Evolutionary conservation across 2,329 filamentous ascomycete species (phyloP).

Genomic region (Fusarium acutatum): DNA sequence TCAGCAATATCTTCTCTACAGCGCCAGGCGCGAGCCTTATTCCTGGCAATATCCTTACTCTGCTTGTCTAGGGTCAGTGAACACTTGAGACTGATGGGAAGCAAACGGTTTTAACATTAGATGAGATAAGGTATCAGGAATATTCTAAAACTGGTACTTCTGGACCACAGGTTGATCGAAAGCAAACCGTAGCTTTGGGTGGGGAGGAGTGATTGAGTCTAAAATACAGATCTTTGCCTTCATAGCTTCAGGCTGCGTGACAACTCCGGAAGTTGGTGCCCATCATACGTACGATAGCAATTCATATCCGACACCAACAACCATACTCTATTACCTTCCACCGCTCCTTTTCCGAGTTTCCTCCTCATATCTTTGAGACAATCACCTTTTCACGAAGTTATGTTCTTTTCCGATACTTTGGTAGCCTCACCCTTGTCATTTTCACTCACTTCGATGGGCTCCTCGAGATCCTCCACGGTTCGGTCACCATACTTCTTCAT

Average conservation of each 20-base stretch:
- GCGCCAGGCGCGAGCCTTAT: no score
- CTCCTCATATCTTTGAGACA: background rate
- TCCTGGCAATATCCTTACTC: background rate
- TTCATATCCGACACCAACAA: background rate
- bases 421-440: background rate
- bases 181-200: no score
- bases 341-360: no score
- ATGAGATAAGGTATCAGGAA: background rate
- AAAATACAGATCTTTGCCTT: background rate
- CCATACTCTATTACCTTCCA: background rate
- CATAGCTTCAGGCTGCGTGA: background rate
- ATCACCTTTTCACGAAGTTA: background rate
- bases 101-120: background rate
- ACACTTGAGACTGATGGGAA: background rate
- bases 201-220: no score
- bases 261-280: background rate
- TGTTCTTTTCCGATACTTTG: background rate
- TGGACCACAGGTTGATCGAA: background rate
- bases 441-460: background rate
- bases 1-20: background rate
- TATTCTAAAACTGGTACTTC: background rate
- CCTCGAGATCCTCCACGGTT: background rate
- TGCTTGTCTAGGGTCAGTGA: background rate
- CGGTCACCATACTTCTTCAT: conserved; percentile 1
- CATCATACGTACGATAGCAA: background rate